Evolutionary conservation across 495 filamentous ascomycete genomes (phyloP).

Genomic region (Parmelia sp.): DNA sequence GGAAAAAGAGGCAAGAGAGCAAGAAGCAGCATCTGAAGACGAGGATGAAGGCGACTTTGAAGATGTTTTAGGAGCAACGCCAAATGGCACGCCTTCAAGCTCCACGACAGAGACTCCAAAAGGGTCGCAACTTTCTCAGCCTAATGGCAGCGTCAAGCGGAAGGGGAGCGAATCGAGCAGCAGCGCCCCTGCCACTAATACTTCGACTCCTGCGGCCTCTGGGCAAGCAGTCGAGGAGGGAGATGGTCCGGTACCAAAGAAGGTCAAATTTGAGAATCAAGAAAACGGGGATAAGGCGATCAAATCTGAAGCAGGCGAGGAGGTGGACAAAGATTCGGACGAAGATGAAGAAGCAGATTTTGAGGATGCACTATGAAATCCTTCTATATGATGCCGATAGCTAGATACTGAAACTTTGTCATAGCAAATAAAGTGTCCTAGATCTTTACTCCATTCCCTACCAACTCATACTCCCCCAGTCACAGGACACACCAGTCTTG

Average conservation of each 20-base stretch:
- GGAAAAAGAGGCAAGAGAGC: conserved; percentile 41
- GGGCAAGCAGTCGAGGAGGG: conserved; percentile 24
- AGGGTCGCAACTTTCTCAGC: conserved; percentile 25
- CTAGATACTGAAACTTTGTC: background rate
- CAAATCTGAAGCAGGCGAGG: conserved; percentile 7
- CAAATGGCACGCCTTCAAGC: conserved; percentile 25
- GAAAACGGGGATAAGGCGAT: conserved; percentile 11
- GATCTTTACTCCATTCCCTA: background rate
- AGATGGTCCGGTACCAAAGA: conserved; percentile 41
- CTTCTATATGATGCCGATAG: background rate
- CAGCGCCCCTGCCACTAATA: conserved; percentile 39
- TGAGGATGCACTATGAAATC: conserved; percentile 35
- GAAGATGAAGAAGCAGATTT: conserved; percentile 48
- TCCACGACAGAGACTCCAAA: conserved; percentile 4
- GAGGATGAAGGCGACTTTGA: conserved; percentile 46
- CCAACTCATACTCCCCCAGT: background rate
- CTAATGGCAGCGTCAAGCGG: conserved; percentile 21
- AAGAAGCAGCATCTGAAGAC: conserved; percentile 43
- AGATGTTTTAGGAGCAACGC: conserved; percentile 31
- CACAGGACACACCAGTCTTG: background rate
- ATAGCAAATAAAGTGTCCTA: background rate
- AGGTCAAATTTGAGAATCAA: conserved; percentile 34
- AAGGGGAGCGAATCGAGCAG: conserved; percentile 36
- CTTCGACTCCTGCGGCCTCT: conserved; percentile 36
- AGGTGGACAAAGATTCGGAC: conserved; percentile 43